These are phyloP conservation scores for Penicillium samsonianum DNA, from an alignment of 495 filamentous ascomycete species.

Conservation along the genomic window DNA sequence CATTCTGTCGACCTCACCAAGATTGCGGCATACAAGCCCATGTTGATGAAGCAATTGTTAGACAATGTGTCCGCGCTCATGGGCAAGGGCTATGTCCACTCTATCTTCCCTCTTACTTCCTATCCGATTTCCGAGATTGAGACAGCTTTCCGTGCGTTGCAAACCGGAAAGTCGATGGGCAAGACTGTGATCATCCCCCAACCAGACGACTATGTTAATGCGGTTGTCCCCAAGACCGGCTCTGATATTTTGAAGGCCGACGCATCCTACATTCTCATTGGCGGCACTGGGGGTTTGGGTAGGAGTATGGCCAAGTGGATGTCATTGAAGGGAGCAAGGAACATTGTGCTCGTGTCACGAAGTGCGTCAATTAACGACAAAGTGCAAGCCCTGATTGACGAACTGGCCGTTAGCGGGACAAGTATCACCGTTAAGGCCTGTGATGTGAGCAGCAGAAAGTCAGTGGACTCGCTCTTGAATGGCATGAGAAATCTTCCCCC, in stretches of 20 bases:
- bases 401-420: conserved; percentile 51
- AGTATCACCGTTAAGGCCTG: conserved; percentile 29
- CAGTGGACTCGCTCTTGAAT: conserved; percentile 25
- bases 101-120: conserved; percentile 36
- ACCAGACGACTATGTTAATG: conserved; percentile 31
- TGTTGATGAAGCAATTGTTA: conserved; percentile 29
- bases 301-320: conserved; percentile 60
- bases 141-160: conserved; percentile 48
- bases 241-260: conserved; percentile 30
- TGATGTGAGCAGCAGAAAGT: conserved; percentile 26
- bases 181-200: conserved; percentile 48
- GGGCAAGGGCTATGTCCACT: conserved; percentile 21
- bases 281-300: conserved; percentile 66
- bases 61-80: conserved; percentile 31
- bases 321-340: conserved; percentile 56
- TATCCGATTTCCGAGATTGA: conserved; percentile 46
- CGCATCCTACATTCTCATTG: conserved; percentile 62
- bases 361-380: conserved; percentile 55
- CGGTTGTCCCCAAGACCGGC: conserved; percentile 24
- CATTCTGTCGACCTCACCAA: conserved; percentile 43
- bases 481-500: conserved; percentile 41
- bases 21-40: conserved; percentile 26
- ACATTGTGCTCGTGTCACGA: conserved; percentile 61
- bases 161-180: conserved; percentile 52
- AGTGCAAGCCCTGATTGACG: conserved; percentile 54